Evolutionary conservation across 768 basidiomycete species (phyloP), one percentile per base, ranked within the genome.

Genomic region (Tulasnella sp.): DNA sequence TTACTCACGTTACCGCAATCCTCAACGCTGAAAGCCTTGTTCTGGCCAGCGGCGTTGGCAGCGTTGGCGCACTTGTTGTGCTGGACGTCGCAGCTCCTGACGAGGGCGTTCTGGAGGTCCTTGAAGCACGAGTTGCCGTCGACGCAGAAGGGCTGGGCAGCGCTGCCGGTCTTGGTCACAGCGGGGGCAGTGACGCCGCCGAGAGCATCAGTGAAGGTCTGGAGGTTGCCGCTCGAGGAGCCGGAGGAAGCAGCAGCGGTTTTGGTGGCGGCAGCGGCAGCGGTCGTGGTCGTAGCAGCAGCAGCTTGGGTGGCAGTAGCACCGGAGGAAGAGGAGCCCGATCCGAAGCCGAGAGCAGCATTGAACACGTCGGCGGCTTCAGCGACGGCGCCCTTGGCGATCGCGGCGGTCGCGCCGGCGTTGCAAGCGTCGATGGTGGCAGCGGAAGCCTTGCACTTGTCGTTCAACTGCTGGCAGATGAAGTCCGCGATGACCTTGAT

Each of bases 51-150:
- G 13, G 57, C n/a, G 85, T 89, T 89, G 23, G 88, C 88, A 35
- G 85, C 80, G 82, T 89, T 84, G 48, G 88, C 87, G 80, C 89
- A 91, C 44, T 82, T 77, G 83, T 90, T 90, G 82, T 89, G 86
- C 82, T 90, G 89, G 51, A 88, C 85, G 80, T 89, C 88, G 83
- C 90, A 91, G 1, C 88, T 88, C 40, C 89, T 87, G 29, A 87
- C 87, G 42, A 90, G 84, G 23, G 89, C 89, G 55, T 86, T 87
- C 42, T 82, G 82, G 18, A 84, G 51, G 81, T 88, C 88, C 42
- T 88, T 79, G 86, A 90, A 90, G 57, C 81, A 80, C 82, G 89
- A 88, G 69, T 85, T 86, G 74, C 82, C 83, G 16, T 84, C 83
- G 73, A 89, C 88, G 9, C 83, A 79, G 83, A 91, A 90, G 26